These are phyloP conservation scores for Penicillium maclennaniae DNA, from an alignment of 495 filamentous ascomycete genomes.

Conservation along the genomic window DNA sequence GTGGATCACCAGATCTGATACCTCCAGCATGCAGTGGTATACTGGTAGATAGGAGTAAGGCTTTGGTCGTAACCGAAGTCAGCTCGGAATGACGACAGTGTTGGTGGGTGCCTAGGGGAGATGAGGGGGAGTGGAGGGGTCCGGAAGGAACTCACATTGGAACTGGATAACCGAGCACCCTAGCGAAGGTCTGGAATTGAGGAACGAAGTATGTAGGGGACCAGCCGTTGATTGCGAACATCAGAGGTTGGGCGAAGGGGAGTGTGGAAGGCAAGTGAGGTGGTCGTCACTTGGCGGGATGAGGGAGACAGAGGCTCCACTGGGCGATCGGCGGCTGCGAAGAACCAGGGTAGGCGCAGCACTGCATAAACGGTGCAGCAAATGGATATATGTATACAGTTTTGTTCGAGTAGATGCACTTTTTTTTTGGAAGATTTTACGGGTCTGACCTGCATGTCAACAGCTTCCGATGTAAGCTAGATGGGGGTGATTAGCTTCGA, in stretches of 20 bases:
- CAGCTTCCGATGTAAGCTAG: background rate
- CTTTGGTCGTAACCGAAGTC: slow-evolving; percentile 5
- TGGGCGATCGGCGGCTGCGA: slow-evolving; percentile 43
- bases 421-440: no score
- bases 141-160: slow-evolving; percentile 15
- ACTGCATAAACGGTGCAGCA: slow-evolving; percentile 2
- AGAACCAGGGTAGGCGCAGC: slow-evolving; percentile 21
- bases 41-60: background rate
- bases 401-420: no score
- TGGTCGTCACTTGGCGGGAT: slow-evolving; percentile 40
- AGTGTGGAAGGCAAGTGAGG: slow-evolving; percentile 27
- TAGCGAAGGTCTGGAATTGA: slow-evolving; percentile 8
- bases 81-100: slow-evolving; percentile 21
- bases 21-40: slow-evolving; percentile 17
- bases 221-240: slow-evolving; percentile 11
- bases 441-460: background rate
- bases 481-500: background rate
- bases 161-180: slow-evolving; percentile 8
- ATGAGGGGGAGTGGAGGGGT: slow-evolving; percentile 17
- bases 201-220: slow-evolving; percentile 10
- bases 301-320: slow-evolving; percentile 33
- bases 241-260: slow-evolving; percentile 16
- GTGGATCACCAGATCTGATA: slow-evolving; percentile 14
- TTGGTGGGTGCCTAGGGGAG: slow-evolving; percentile 26
- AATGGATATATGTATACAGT: no score